Conservation (phyloP, 2,329 filamentous ascomycete genomes). For the Ceratocystis alfenasii region DNA sequence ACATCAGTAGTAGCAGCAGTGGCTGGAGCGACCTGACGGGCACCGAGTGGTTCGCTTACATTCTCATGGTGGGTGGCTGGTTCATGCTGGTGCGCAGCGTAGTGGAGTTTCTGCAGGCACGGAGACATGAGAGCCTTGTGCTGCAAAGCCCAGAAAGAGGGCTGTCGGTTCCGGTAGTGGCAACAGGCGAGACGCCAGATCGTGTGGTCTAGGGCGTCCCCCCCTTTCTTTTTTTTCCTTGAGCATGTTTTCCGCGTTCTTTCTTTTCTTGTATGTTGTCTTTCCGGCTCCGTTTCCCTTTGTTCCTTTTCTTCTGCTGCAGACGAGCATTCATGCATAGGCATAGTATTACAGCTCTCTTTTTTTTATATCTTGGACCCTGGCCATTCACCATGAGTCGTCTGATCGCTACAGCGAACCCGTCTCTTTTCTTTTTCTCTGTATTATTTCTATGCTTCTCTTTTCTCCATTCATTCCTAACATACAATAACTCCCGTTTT, state of each 20-base stretch:
- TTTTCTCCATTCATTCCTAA: not conserved
- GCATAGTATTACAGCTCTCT: not conserved
- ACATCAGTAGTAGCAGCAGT: slow-evolving; percentile 40
- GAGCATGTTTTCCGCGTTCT: not conserved
- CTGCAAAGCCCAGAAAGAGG: slow-evolving; percentile 86
- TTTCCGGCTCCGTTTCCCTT: not conserved
- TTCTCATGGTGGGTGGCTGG: slow-evolving; percentile 95
- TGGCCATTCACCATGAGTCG: not conserved
- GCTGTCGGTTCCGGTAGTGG: slow-evolving; percentile 72
- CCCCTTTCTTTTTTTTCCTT: not conserved
- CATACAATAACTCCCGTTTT: not conserved
- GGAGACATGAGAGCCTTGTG: slow-evolving; percentile 84
- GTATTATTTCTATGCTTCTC: not conserved
- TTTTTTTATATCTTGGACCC: not conserved
- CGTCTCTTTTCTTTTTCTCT: not conserved
- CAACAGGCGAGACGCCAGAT: slow-evolving; percentile 69
- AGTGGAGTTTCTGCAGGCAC: slow-evolving; percentile 75
- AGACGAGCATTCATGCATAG: not conserved
- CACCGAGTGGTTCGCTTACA: slow-evolving; percentile 81
- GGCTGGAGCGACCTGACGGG: slow-evolving; percentile 50
- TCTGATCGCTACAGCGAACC: not conserved
- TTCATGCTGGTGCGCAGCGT: slow-evolving; percentile 93
- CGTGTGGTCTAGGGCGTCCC: slow-evolving; percentile 48
- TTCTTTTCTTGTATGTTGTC: not conserved
- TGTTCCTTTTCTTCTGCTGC: not conserved